These are phyloP conservation scores for Uronychia setigera DNA, from an alignment of 73 alveolate genomes.

Conservation along the genomic window DNA sequence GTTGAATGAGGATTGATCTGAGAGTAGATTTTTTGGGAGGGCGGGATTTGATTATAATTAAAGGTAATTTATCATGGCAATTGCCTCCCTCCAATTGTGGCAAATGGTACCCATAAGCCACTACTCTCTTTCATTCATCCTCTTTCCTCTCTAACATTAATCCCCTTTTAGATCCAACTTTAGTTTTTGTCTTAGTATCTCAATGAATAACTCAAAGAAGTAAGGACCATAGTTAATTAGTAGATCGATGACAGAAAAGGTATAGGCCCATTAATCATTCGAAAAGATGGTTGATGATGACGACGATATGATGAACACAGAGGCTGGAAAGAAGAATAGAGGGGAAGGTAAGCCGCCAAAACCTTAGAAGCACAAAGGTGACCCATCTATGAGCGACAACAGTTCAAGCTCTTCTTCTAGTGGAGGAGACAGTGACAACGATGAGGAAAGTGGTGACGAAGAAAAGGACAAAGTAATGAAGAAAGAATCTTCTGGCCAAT, in stretches of 20 bases:
- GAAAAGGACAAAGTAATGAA: background rate
- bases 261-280: background rate
- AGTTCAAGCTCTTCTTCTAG: background rate
- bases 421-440: background rate
- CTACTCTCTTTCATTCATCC: no score
- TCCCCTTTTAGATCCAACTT: no score
- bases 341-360: background rate
- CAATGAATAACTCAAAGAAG: background rate
- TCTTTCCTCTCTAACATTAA: no score
- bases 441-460: background rate
- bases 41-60: no score
- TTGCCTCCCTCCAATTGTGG: no score
- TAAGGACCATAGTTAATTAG: background rate
- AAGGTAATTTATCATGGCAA: no score
- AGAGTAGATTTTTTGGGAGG: no score
- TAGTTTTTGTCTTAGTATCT: background rate
- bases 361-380: background rate
- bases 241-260: background rate
- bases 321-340: background rate
- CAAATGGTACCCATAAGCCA: no score
- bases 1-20: no score
- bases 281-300: slow-evolving; percentile 1
- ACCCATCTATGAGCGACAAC: slow-evolving; percentile 1
- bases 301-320: background rate
- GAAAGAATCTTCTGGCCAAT: background rate